Conservation (phyloP, 129 eudicot species). For the Artemisia annua region DNA sequence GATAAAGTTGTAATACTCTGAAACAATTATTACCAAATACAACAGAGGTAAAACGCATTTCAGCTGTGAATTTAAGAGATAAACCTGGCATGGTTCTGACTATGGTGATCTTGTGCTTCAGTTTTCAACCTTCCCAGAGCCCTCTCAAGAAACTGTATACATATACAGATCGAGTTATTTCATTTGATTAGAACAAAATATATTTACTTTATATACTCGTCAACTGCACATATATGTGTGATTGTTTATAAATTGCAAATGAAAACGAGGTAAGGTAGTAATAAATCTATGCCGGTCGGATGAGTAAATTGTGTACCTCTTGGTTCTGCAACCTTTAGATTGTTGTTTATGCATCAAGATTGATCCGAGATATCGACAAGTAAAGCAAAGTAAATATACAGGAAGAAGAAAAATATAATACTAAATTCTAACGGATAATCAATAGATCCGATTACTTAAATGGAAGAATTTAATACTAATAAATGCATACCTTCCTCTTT, state of each 20-base stretch:
- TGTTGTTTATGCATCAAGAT: conserved; percentile 19
- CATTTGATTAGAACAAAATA: conserved; percentile 2
- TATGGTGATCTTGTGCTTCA: too few relatives aligned
- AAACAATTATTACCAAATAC: not conserved
- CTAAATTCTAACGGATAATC: conserved; percentile 4
- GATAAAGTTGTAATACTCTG: not conserved
- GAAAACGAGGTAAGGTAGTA: not conserved
- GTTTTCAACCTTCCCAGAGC: too few relatives aligned
- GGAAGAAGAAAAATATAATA: not conserved
- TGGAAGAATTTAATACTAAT: conserved; percentile 2
- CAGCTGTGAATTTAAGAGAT: too few relatives aligned
- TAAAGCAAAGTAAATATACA: conserved; percentile 4
- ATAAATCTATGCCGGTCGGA: not conserved
- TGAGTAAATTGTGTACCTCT: conserved; percentile 46
- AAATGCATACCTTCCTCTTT: conserved; percentile 60
- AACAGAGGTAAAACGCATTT: too few relatives aligned
- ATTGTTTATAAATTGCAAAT: not conserved
- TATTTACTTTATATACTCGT: too few relatives aligned
- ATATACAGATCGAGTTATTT: not conserved
- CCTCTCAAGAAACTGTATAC: conserved; percentile 53
- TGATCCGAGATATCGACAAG: conserved; percentile 11
- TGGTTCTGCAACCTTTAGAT: conserved; percentile 65
- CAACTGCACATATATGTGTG: not conserved
- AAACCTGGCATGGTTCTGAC: too few relatives aligned
- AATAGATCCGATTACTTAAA: conserved; percentile 5